Percentiles rank a stretch among this genome's conserved stretches.
Evolutionary conservation across 2,329 filamentous ascomycete genomes (phyloP).

Genomic region (Penicillium crustosum): DNA sequence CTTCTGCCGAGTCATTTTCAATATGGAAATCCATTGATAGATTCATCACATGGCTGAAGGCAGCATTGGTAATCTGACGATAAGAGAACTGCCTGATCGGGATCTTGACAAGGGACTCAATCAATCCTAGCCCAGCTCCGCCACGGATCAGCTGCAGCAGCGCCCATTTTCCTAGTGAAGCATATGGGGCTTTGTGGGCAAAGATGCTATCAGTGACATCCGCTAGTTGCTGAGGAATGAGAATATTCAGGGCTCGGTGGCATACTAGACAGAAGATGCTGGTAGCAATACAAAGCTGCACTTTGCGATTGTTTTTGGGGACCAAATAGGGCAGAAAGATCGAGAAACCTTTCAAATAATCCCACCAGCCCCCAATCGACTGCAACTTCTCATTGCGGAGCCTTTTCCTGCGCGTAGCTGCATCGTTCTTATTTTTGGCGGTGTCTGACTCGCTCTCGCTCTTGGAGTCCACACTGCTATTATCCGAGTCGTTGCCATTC

Average conservation of each 20-base stretch:
- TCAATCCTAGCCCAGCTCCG: conserved; percentile 5
- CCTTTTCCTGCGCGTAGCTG: conserved; percentile 2
- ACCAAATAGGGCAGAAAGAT: conserved; percentile 12
- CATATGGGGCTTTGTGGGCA: conserved; percentile 5
- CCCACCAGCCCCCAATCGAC: conserved; percentile 5
- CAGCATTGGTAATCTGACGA: conserved; percentile 57
- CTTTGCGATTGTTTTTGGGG: conserved; percentile 2
- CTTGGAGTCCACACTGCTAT: conserved; percentile 5
- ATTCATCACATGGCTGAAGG: conserved; percentile 66
- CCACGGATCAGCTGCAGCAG: conserved; percentile 5
- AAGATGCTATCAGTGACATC: conserved; percentile 11
- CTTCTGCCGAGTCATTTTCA: conserved; percentile 62
- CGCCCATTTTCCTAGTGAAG: conserved; percentile 7
- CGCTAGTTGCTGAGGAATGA: conserved; percentile 10
- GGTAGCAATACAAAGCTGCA: conserved; percentile 6
- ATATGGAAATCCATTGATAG: conserved; percentile 69
- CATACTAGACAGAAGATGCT: conserved; percentile 4
- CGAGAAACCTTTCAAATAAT: conserved; percentile 6
- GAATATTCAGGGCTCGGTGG: conserved; percentile 7
- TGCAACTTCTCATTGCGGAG: conserved; percentile 8
- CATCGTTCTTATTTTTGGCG: neutral
- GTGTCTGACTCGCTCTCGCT: conserved; percentile 8
- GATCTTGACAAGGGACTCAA: conserved; percentile 27
- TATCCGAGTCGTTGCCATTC: conserved; percentile 2
- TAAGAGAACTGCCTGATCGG: conserved; percentile 59